phyloP scores from a whole-genome alignment of 2,329 filamentous ascomycete genomes.

The Aspergillus ruber region DNA sequence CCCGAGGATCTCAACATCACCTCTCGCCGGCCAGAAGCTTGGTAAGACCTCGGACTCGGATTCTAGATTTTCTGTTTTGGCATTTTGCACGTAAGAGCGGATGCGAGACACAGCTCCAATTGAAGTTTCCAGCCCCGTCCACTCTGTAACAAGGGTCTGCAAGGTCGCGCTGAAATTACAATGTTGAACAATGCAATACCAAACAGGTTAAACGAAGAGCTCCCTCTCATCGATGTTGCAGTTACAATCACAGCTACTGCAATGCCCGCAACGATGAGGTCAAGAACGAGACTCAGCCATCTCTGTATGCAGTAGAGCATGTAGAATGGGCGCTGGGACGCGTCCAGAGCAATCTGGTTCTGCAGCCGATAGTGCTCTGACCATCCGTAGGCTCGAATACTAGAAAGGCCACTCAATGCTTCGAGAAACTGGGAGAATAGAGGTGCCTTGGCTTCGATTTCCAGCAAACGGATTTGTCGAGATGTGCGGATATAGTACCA shows the following conservation, averaged over 20 bases:
- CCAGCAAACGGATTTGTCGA: conserved; percentile 53
- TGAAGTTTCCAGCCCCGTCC: conserved; percentile 54
- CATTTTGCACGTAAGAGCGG: conserved; percentile 45
- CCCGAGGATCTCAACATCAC: conserved; percentile 39
- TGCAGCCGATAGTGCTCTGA: conserved; percentile 37
- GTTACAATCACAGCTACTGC: conserved; percentile 46
- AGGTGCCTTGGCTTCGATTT: conserved; percentile 56
- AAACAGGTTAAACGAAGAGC: conserved; percentile 43
- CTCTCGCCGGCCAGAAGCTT: conserved; percentile 38
- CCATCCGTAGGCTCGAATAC: conserved; percentile 54
- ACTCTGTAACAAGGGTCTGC: conserved; percentile 46
- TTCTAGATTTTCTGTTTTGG: conserved; percentile 38
- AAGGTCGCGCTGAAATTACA: conserved; percentile 49
- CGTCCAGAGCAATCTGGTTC: conserved; percentile 46
- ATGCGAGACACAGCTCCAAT: conserved; percentile 53
- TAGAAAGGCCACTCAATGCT: conserved; percentile 49
- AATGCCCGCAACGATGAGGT: conserved; percentile 45
- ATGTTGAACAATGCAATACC: conserved; percentile 51
- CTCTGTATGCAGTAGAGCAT: conserved; percentile 52
- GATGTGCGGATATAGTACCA: conserved; percentile 56
- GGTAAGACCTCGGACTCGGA: conserved; percentile 36
- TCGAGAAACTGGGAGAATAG: conserved; percentile 55
- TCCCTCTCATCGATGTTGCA: conserved; percentile 40
- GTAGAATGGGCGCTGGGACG: conserved; percentile 53
- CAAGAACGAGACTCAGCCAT: conserved; percentile 50